These are phyloP conservation scores for Epichloe aotearoae DNA, from an alignment of 2,329 filamentous ascomycete genomes.

Conservation along the genomic window DNA sequence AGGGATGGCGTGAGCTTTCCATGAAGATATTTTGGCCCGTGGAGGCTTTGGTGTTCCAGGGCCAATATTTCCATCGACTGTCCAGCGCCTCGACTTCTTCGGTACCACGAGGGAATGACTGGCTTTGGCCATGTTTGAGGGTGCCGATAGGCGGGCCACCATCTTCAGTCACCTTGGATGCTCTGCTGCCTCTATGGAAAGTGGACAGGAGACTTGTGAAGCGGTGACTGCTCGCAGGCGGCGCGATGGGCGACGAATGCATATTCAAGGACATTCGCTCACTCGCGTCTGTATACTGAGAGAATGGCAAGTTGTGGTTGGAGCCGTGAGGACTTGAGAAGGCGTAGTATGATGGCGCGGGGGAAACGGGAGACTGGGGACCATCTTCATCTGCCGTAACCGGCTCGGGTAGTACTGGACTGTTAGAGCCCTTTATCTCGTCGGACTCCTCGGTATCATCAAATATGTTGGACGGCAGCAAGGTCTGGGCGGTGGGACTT, in stretches of 20 bases:
- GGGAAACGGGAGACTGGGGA: slow-evolving; percentile 48
- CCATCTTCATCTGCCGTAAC: slow-evolving; percentile 24
- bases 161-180: slow-evolving; percentile 37
- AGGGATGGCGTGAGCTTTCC: slow-evolving; percentile 19
- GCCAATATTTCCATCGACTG: slow-evolving; percentile 42
- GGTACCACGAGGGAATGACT: slow-evolving; percentile 55
- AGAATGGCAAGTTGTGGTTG: slow-evolving; percentile 43
- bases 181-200: slow-evolving; percentile 46
- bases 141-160: slow-evolving; percentile 51
- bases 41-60: slow-evolving; percentile 45
- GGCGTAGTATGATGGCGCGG: slow-evolving; percentile 40
- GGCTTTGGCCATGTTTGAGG: slow-evolving; percentile 59
- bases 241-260: slow-evolving; percentile 26
- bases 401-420: slow-evolving; percentile 21
- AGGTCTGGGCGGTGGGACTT: slow-evolving; percentile 61
- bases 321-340: slow-evolving; percentile 51
- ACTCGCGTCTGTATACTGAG: slow-evolving; percentile 32
- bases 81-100: slow-evolving; percentile 41
- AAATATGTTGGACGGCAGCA: slow-evolving; percentile 56
- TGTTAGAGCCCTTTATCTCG: slow-evolving; percentile 28
- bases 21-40: slow-evolving; percentile 27
- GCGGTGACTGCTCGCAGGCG: slow-evolving; percentile 18
- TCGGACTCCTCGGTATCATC: slow-evolving; percentile 45
- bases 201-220: slow-evolving; percentile 43
- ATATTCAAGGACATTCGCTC: slow-evolving; percentile 29